Percentiles rank a stretch among this genome's conserved stretches.
These are phyloP conservation scores for Pichia sp. DNA, from an alignment of 1,139 yeast genomes.

Conservation along the genomic window DNA sequence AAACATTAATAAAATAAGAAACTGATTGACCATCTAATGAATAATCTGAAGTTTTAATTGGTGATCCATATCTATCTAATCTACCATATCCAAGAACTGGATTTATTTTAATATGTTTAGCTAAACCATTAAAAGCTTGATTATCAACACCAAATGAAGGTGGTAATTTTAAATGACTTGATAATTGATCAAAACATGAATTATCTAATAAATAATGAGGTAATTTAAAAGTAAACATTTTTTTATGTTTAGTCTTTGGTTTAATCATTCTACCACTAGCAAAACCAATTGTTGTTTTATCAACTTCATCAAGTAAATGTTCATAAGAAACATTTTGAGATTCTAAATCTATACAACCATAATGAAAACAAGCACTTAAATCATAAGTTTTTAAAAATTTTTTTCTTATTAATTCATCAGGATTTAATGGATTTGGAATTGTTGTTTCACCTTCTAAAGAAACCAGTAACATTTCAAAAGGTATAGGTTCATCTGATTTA, in stretches of 20 bases:
- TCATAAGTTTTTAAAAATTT: constrained; percentile 37
- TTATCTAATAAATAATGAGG: constrained; percentile 54
- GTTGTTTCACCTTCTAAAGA: constrained; percentile 45
- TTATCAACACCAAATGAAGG: constrained; percentile 55
- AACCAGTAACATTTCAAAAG: constrained; percentile 53
- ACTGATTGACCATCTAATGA: constrained; percentile 20
- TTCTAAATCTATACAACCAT: constrained; percentile 28
- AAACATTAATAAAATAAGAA: constrained; percentile 24
- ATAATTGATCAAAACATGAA: constrained; percentile 47
- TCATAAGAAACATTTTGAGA: constrained; percentile 9
- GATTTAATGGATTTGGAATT: constrained; percentile 11
- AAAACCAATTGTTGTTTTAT: constrained; percentile 47
- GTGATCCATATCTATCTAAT: constrained; percentile 34
- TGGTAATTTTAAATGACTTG: constrained; percentile 48
- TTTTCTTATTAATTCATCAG: constrained; percentile 17
- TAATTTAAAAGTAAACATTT: constrained; percentile 57
- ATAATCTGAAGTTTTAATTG: constrained; percentile 30
- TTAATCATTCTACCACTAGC: constrained; percentile 43
- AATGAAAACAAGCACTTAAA: constrained; percentile 37
- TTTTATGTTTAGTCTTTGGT: constrained; percentile 51
- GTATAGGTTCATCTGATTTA: constrained; percentile 34
- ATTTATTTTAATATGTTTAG: constrained; percentile 18
- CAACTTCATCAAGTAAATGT: constrained; percentile 24
- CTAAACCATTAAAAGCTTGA: constrained; percentile 16
- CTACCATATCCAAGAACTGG: constrained; percentile 36